Conservation (phyloP, 2,329 filamentous ascomycete genomes). For the Monilinia fructicola region DNA sequence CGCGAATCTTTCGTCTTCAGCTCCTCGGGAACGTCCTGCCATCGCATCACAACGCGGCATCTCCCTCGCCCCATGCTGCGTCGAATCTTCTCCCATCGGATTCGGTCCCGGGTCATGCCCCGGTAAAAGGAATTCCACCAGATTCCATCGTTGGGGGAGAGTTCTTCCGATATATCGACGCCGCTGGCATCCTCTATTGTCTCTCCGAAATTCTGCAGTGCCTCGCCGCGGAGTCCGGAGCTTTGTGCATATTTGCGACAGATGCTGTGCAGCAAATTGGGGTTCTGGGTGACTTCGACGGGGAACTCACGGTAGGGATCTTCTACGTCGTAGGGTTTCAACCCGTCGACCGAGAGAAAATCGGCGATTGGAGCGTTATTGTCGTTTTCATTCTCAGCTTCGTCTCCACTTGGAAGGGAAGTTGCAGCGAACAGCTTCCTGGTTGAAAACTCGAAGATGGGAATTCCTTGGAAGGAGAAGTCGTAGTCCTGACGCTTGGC, state of each 20-base stretch:
- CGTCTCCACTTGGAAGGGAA: not conserved
- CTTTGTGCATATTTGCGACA: not conserved
- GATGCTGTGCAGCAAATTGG: fast-evolving
- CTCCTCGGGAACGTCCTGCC: constrained; percentile 23
- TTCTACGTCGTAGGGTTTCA: not conserved
- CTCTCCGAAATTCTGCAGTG: not conserved
- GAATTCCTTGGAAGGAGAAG: constrained; percentile 35
- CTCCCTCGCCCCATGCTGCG: constrained; percentile 32
- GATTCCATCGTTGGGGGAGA: constrained; percentile 17
- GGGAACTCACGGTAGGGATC: not conserved
- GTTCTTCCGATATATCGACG: not conserved
- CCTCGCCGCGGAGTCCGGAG: not conserved
- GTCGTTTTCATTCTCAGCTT: not conserved
- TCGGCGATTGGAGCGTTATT: not conserved
- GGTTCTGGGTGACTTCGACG: not conserved
- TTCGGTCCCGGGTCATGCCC: constrained; percentile 26
- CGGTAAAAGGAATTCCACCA: constrained; percentile 34
- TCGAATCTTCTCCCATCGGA: constrained; percentile 29
- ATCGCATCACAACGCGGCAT: constrained; percentile 32
- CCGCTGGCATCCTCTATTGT: not conserved
- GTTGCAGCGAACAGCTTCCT: not conserved
- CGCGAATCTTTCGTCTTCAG: not conserved
- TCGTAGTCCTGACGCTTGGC: constrained; percentile 36
- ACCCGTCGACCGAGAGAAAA: not conserved
- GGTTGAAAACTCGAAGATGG: constrained; percentile 37